Base-by-base conservation (phyloP, 2,329 filamentous ascomycete genomes). In the Colletotrichum sp. region DNA sequence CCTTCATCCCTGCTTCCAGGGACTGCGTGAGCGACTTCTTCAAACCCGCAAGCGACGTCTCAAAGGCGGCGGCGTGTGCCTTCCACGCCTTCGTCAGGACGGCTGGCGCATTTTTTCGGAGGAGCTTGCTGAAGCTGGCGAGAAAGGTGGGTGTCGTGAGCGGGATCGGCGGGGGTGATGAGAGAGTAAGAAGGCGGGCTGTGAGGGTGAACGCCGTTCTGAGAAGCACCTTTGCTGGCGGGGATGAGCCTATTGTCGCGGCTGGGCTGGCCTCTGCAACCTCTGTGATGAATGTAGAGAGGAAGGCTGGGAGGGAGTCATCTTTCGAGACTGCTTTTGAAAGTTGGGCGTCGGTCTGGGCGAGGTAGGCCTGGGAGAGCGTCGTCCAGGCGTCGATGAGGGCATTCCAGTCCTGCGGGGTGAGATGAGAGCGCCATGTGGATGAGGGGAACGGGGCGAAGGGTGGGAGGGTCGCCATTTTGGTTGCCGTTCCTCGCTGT, bases 391-490 rank as follows among this genome's bases (percentile, higher is more conserved):
- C 93, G 77, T 94, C 91, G 63, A 98, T 86, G 82, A 94, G 95
- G 36, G 91, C 88, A 78, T 93, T 89, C 96, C 96, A 98, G 84
- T 98, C 95, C 67, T 89, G 85, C 5, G 92, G 85, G 52, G 89
- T 88, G 75, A 98, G 90, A 79, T 90, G 90, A 79, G 90, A 90
- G 81, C 92, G 92, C 86, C 95, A 92, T 71, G 88, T 86, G 39
- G 90, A 86, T 77, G 93, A 90, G 22, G 96, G 96, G 80, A 97
- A 96, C 24, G 94, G 91, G 73, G 94, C 95, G 84, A 98, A 89
- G 39, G 93, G 90, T 57, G 95, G 95, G 65, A 96, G 86, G 70
- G 86, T 82, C 80, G 82, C 77, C 52, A 84, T 80, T 55, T 24
- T 55, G 28, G 32, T 86, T 89, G 89, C 66, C 65, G 78, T 36